Evolutionary conservation across 345 rosid species (phyloP).

Genomic region (Camelina laxa): DNA sequence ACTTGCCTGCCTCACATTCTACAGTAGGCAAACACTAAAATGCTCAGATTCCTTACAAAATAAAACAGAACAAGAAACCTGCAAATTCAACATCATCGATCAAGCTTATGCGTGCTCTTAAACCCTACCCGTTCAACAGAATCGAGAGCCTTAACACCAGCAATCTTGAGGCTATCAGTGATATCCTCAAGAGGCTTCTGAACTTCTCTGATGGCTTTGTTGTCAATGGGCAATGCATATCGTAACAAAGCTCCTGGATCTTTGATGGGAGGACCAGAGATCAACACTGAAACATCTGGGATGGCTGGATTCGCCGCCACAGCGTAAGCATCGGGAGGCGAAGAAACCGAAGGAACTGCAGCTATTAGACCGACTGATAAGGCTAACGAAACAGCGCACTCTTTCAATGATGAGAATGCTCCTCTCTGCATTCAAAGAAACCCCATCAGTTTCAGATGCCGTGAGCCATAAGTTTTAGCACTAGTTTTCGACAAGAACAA

Average conservation of each 20-base stretch:
- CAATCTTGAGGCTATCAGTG: conserved; percentile 84
- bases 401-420: conserved; percentile 60
- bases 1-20: conserved; percentile 92
- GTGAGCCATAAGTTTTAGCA: not conserved
- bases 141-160: conserved; percentile 91
- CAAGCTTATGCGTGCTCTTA: not conserved
- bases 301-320: conserved; percentile 53
- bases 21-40: conserved; percentile 24
- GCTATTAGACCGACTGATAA: conserved; percentile 71
- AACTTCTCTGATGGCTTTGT: conserved; percentile 89
- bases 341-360: conserved; percentile 56
- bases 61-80: not conserved
- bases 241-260: conserved; percentile 87
- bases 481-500: not conserved
- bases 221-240: conserved; percentile 87
- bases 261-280: conserved; percentile 96
- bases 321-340: conserved; percentile 55
- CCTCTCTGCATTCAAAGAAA: conserved; percentile 54
- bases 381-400: conserved; percentile 78
- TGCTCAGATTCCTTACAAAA: not conserved
- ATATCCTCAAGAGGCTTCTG: conserved; percentile 97
- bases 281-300: conserved; percentile 78
- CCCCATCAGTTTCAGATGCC: not conserved
- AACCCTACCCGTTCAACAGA: conserved; percentile 83
- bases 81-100: not conserved